These are phyloP conservation scores for Ampelocalamus luodianensis DNA, from an alignment of 176 grass and related monocot genomes.

Conservation along the genomic window DNA sequence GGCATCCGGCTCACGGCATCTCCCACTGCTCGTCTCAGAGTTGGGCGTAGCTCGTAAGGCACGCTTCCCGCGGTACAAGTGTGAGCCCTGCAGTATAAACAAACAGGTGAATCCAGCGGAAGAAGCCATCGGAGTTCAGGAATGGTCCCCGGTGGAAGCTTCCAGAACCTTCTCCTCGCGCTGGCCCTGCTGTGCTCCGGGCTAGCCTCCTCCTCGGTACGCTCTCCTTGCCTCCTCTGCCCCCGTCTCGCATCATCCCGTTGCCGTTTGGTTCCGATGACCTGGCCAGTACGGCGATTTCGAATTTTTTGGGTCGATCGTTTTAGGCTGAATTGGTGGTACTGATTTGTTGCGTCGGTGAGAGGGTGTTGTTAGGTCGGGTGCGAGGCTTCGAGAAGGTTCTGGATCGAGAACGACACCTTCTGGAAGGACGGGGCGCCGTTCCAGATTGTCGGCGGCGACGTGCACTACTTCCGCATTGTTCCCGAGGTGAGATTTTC, in stretches of 20 bases:
- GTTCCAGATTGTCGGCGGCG: slow-evolving; percentile 90
- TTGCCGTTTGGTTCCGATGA: background rate
- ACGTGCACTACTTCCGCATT: slow-evolving; percentile 92
- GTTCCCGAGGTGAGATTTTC: slow-evolving; percentile 72
- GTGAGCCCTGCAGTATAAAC: background rate
- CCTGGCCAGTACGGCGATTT: background rate
- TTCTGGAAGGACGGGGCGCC: slow-evolving; percentile 75
- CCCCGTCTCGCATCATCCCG: background rate
- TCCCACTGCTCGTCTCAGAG: background rate
- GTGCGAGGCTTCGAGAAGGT: slow-evolving; percentile 45
- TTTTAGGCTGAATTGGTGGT: background rate
- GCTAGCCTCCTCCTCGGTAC: slow-evolving; percentile 37
- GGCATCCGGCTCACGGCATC: slow-evolving; percentile 25
- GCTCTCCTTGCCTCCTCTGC: background rate
- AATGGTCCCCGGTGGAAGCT: slow-evolving; percentile 42
- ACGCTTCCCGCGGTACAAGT: slow-evolving; percentile 5
- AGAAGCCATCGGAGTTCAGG: background rate
- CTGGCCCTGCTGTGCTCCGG: slow-evolving; percentile 39
- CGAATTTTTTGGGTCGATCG: background rate
- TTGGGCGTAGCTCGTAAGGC: slow-evolving; percentile 35
- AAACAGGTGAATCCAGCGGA: background rate
- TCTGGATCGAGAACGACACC: slow-evolving; percentile 80
- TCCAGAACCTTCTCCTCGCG: slow-evolving; percentile 30
- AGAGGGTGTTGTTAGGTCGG: background rate
- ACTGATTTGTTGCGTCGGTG: background rate